Conservation (phyloP, 192 early-diverging fungal genomes). For the Umbelopsis vinacea region DNA sequence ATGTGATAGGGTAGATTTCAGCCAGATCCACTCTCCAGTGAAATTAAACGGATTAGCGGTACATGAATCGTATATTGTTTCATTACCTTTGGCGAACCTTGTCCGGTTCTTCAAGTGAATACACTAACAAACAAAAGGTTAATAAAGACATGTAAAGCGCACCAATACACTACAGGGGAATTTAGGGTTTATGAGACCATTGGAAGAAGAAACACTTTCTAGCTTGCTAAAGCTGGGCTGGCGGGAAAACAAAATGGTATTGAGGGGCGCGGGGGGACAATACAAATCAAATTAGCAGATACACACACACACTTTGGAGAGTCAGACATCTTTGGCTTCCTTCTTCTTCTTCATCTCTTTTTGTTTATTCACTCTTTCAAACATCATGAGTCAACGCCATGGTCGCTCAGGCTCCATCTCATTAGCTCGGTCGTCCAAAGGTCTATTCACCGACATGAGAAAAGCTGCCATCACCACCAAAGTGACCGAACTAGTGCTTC, state of each 20-base stretch:
- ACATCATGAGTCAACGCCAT: neutral
- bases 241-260: no score
- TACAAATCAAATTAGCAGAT: neutral
- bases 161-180: no score
- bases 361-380: neutral
- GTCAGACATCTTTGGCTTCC: neutral
- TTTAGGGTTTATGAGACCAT: no score
- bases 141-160: no score
- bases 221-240: no score
- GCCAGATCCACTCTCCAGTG: neutral
- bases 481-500: slow-evolving; percentile 3
- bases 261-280: neutral
- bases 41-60: neutral
- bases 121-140: no score
- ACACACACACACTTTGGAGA: neutral
- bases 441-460: neutral
- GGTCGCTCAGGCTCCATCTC: neutral
- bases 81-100: neutral
- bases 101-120: neutral
- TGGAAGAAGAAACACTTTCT: no score
- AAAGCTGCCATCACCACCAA: slow-evolving; percentile 6
- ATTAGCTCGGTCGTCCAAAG: neutral
- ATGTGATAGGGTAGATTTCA: neutral
- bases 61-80: neutral
- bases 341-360: neutral